A percentile compares a stretch with the other conserved stretches of the same genome.
Evolutionary conservation across 192 early-diverging fungal species (phyloP).

Genomic region (Pecoramyces ruminantium): DNA sequence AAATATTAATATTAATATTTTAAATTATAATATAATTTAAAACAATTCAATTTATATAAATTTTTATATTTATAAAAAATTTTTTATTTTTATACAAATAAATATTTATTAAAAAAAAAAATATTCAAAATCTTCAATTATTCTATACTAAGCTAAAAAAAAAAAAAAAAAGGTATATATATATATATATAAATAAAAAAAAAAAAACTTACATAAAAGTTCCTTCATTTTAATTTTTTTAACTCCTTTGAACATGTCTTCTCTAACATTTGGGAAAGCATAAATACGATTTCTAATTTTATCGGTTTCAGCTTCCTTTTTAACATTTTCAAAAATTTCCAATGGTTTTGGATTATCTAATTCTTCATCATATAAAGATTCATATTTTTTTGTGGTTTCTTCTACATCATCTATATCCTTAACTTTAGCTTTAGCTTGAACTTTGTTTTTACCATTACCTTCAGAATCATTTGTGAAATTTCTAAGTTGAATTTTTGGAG

Average conservation of each 20-base stretch:
- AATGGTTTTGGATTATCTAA: not conserved
- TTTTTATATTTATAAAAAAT: too few species aligned
- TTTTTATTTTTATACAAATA: too few species aligned
- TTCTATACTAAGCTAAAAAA: too few species aligned
- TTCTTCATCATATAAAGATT: not conserved
- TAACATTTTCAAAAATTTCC: not conserved
- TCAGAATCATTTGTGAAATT: not conserved
- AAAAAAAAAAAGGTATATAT: too few species aligned
- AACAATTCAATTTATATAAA: too few species aligned
- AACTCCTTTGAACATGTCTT: not conserved
- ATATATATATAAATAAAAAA: too few species aligned
- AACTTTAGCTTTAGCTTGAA: not conserved
- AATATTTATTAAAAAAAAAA: too few species aligned
- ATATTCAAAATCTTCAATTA: too few species aligned
- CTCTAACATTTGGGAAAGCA: not conserved
- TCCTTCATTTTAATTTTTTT: not conserved
- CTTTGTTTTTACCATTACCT: not conserved
- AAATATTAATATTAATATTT: too few species aligned
- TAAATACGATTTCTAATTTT: not conserved
- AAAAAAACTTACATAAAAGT: not conserved
- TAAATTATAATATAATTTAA: too few species aligned
- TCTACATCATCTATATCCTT: too few species aligned
- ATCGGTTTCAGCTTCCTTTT: not conserved
- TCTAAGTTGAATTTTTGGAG: not conserved
- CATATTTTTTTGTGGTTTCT: not conserved